These are phyloP conservation scores for Leptographium galeiforme DNA, from an alignment of 2,329 filamentous ascomycete genomes.

Conservation along the genomic window DNA sequence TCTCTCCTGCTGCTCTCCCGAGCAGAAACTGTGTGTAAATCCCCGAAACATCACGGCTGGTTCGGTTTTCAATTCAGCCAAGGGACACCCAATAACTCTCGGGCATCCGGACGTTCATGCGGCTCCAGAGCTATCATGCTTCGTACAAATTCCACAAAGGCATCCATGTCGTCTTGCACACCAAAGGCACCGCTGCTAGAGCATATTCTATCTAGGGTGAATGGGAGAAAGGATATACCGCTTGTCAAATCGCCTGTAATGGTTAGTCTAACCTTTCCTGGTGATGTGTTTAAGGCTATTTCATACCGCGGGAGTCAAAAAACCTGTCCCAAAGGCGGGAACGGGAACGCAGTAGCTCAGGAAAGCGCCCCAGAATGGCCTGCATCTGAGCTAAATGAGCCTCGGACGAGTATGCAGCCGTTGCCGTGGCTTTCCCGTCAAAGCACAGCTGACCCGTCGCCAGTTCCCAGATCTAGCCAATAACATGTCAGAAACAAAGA, in stretches of 20 bases:
- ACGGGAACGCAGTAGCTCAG: background rate
- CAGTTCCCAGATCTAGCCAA: background rate
- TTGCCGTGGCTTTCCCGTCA: constrained; percentile 2
- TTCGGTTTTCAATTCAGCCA: background rate
- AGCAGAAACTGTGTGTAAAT: no score
- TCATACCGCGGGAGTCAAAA: background rate
- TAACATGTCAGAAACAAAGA: background rate
- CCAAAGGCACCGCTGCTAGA: background rate
- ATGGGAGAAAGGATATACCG: background rate
- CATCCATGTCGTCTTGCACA: background rate
- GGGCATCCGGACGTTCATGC: background rate
- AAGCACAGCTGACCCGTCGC: constrained; percentile 2
- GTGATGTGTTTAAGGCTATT: background rate
- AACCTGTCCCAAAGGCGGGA: background rate
- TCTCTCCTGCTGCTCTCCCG: no score
- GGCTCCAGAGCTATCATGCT: constrained; percentile 2
- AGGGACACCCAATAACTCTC: background rate
- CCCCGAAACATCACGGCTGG: no score
- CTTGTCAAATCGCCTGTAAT: background rate
- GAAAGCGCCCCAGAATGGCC: background rate
- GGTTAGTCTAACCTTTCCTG: background rate
- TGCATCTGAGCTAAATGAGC: constrained; percentile 4
- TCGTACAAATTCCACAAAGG: background rate
- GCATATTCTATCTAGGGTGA: background rate
- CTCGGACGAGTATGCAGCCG: background rate